Base-by-base conservation (phyloP, 1,284 basidiomycete species). In the Moesziomyces parantarcticus region DNA sequence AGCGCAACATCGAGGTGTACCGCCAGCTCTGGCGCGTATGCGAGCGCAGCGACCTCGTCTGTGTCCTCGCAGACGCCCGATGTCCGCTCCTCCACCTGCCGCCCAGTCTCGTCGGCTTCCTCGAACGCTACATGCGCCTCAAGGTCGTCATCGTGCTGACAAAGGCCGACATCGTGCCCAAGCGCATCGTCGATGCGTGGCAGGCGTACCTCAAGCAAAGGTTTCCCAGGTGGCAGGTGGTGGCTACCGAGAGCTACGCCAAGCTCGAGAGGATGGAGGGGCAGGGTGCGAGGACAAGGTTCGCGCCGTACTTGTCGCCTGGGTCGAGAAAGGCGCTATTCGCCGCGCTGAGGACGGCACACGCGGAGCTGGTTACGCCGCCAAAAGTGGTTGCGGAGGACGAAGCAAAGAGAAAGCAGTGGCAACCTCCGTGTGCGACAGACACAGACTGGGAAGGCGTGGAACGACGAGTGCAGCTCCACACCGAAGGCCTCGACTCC, bases 41-140 rank as follows among this genome's bases (percentile, higher is more conserved):
- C 50, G 77, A 79, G 26, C 90, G 88, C 61, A 92, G 92, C 1
- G 88, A 93, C 65, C 91, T 95, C 74, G 85, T 96, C 13, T 89
- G 95, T 55, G 87, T 95, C 51, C 88, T 96, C 11, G 87, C 94
- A 25, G 93, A 97, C 84, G 90, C 92, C 8, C 90, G 93, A 29
- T 94, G 92, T 81, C 93, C 93, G 0, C 88, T 86, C 0, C 83
- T 89, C 1, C 88, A 89, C 74, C 87, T 87, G 54, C 88, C 88
- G 0, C 85, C 87, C 0, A 87, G 87, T 0, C 80, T 89, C 6
- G 84, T 86, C 39, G 65, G 82, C 1, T 88, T 88, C 74, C 76
- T 89, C 40, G 75, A 84, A 23, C 76, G 84, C 3, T 83, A 86
- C 25, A 85, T 84, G 58, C 84, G 86, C 0, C 77, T 79, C 8